Evolutionary conservation across 345 rosid species (phyloP).

Genomic region (Mangifera indica): DNA sequence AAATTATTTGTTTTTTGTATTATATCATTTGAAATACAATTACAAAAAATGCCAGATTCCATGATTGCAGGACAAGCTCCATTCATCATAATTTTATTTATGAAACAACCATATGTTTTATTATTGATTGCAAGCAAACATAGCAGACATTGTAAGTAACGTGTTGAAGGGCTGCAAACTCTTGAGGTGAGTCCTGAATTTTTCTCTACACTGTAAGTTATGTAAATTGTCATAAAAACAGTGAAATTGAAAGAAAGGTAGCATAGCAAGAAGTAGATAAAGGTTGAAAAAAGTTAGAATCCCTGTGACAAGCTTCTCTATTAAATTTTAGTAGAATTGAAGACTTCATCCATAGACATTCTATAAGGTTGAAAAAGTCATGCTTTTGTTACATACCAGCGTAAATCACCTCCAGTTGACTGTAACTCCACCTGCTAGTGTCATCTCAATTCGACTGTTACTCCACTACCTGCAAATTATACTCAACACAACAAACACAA

Average conservation of each 20-base stretch:
- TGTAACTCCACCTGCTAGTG: too few relatives aligned
- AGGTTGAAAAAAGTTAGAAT: not conserved
- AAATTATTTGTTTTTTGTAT: constrained; percentile 7
- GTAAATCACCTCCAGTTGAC: too few relatives aligned
- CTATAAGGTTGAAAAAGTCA: not conserved
- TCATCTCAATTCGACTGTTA: too few relatives aligned
- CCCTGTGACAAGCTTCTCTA: not conserved
- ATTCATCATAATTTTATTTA: not conserved
- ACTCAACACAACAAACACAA: too few relatives aligned
- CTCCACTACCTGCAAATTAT: too few relatives aligned
- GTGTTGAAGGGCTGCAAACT: not conserved
- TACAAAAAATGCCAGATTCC: not conserved
- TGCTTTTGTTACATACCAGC: too few relatives aligned
- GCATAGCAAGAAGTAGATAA: not conserved
- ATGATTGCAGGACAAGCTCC: not conserved
- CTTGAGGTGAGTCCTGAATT: constrained; percentile 12
- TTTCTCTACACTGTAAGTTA: not conserved
- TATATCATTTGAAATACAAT: constrained; percentile 6
- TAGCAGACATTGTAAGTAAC: not conserved
- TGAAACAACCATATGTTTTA: not conserved
- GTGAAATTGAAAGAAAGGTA: not conserved
- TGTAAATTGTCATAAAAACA: not conserved
- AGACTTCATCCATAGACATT: not conserved
- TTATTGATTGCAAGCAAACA: constrained; percentile 5
- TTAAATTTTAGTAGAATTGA: too few relatives aligned